Evolutionary conservation across 495 filamentous ascomycete species (phyloP), one percentile per base, ranked within the genome.

Genomic region (Alectoria sarmentosa): DNA sequence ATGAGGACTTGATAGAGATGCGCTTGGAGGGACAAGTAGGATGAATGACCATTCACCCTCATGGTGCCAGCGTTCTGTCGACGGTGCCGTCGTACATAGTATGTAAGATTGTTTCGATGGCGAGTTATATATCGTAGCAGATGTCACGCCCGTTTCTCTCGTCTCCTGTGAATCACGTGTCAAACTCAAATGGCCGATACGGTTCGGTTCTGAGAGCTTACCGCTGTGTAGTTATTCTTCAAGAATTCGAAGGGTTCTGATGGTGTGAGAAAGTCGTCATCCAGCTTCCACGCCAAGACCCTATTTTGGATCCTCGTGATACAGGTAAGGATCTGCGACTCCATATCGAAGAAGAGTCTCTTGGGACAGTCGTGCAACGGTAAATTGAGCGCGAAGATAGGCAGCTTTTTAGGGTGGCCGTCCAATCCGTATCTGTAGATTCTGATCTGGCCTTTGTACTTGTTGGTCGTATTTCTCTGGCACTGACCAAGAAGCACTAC

Each of bases 41-140:
- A 65, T 63, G 65, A 66, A 71, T 10, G 69, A 62, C 68, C 68
- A 71, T 59, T 71, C 69, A 15, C 68, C 69, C 1, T 48, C 30
- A n/a, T 67, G 58, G 21, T 54, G 30, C 10, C 17, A 62, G 0
- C 69, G 65, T 39, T 70, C 65, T 9, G 44, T 61, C 32, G 69
- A 67, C 6, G 69, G 67, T 0, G 65, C 58, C 15, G 61, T 70
- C 5, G 68, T 68, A 17, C 65, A 65, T 15, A 66, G 56, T 14
- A 69, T 26, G 36, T 71, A 71, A 13, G 0, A 17, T 21, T 55
- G 49, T 3, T 38, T 34, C 28, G 62, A 56, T 11, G 46, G 62
- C 13, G 61, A 64, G n/a, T 54, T 42, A 44, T 62, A 71, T 0
- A 65, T 49, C 4, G 65, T 55, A 37, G 56, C 58, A 14, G 68